Base-by-base conservation (phyloP, 805 yeast species). In the Candida jianshihensis region DNA sequence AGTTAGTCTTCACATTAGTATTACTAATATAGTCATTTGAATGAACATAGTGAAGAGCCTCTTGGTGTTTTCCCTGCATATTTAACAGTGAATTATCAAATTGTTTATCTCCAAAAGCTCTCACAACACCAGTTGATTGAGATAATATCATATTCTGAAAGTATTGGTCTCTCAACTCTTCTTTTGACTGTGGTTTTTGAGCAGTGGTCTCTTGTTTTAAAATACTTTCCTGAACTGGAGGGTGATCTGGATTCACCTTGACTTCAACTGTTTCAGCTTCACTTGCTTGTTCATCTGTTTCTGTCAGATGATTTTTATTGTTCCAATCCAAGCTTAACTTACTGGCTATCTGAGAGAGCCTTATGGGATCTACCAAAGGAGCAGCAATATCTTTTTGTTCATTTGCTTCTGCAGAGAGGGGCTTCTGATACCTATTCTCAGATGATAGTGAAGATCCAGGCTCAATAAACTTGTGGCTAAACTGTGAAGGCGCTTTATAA, bases 61-160 rank as follows among this genome's bases (percentile, higher is more conserved):
- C 42, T 1, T 31, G 19, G 11, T 21, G 16, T 17, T 41, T 37
- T 33, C 41, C 42, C 13, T 35, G 33, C 17, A 40, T 34, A 10
- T 46, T 42, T 5, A 54, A 26, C 4, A 53, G 19, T 0, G 59
- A 55, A 33, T 52, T 53, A 25, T 46, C 40, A 39, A 48, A 51
- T 13, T 53, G 56, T 9, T 59, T 57, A 17, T 56, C 57, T 17
- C 57, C 59, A 39, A 64, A 61, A 5, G 60, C 61, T 35, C 66
- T 52, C 26, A 70, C 75, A 27, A 66, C 61, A 0, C 78, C 78
- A 0, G 75, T 71, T 0, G 78, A 71, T 44, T 73, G 78, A 3
- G 78, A 71, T 5, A 72, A 54, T 7, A 66, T 64, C 64, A 64
- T 61, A 36, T 56, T 54, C n/a, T 66, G 69, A 31, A 60, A 51